Percentiles rank a stretch among this genome's conserved stretches.
These are phyloP conservation scores for Claviceps sp. DNA, from an alignment of 2,329 filamentous ascomycete genomes.

Conservation along the genomic window DNA sequence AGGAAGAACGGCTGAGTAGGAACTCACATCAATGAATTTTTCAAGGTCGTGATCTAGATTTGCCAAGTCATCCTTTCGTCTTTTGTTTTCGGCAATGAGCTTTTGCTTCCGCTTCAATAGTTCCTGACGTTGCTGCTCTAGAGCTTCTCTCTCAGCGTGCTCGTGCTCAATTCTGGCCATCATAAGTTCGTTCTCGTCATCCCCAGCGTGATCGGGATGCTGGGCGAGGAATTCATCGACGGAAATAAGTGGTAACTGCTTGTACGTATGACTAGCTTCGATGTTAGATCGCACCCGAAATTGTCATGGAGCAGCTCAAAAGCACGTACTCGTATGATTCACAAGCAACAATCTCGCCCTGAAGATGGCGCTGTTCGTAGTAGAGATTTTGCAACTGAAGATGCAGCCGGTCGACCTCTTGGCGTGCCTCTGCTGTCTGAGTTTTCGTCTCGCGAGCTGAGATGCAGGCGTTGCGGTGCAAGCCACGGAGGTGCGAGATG, in stretches of 20 bases:
- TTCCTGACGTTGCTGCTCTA: conserved; percentile 74
- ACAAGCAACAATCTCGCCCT: conserved; percentile 80
- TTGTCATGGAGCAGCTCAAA: background rate
- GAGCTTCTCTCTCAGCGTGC: conserved; percentile 64
- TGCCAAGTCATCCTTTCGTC: conserved; percentile 82
- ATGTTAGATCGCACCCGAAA: background rate
- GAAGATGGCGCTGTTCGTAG: conserved; percentile 86
- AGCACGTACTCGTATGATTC: conserved; percentile 73
- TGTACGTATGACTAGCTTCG: conserved; percentile 65
- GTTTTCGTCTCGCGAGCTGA: conserved; percentile 75
- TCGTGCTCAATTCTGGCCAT: conserved; percentile 86
- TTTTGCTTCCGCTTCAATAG: conserved; percentile 54
- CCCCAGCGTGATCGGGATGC: conserved; percentile 60
- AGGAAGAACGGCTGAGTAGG: background rate
- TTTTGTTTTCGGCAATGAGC: conserved; percentile 64
- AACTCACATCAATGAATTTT: conserved; percentile 75
- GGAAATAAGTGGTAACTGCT: conserved; percentile 71
- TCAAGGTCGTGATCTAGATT: conserved; percentile 87
- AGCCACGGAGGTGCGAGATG: conserved; percentile 64
- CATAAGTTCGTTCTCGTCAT: conserved; percentile 71
- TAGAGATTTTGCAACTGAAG: conserved; percentile 90
- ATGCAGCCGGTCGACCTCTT: conserved; percentile 84
- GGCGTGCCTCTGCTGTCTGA: conserved; percentile 71
- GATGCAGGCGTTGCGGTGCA: conserved; percentile 73
- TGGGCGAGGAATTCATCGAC: conserved; percentile 66